Evolutionary conservation across 108 stramenopile species (phyloP), one percentile per base, ranked within the genome.

Genomic region (Cyclotella cryptica): DNA sequence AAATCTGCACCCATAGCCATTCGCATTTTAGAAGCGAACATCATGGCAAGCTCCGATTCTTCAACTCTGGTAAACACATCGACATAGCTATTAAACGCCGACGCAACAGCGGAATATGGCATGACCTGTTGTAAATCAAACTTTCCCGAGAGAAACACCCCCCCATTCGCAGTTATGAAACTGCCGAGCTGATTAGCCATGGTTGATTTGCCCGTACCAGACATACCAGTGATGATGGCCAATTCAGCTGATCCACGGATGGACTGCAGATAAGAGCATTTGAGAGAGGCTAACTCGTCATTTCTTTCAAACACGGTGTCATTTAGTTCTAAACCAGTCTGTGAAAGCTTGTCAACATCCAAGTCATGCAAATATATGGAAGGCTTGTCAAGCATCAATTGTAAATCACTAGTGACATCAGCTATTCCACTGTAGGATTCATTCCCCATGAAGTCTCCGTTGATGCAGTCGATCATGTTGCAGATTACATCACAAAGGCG

Each of bases 121-220:
- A 62, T 49, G 47, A 49, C 26, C 4, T 43, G 15, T 29, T 55
- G 46, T 42, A 41, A 19, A 47, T 77, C 77, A 40, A 46, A 77
- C 26, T 71, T 71, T 42, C 77, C 70, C 24, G 70, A 54, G 40
- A 77, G 14, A 21, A 77, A 59, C n/a, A 47, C 26, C 10, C 77
- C 71, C 22, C 55, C 68, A 6, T 43, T n/a, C 12, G 61, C 42
- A 19, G 45, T 61, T 10, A 57, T 18, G 12, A 21, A 49, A 12
- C 2, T 11, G 28, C 11, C 30, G 59, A 46, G 15, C 14, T 11
- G 18, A 35, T 13, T 52, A 12, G n/a, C 71, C 60, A 35, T 45
- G 24, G 17, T 62, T 47, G 29, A n/a, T 42, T 35, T 35, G 2
- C 35, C 35, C 6, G 35, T 35, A 9, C 47, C 47, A 3, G 47